Evolutionary conservation across 495 filamentous ascomycete species (phyloP), one percentile per base, ranked within the genome.

Genomic region (Peziza echinospora): DNA sequence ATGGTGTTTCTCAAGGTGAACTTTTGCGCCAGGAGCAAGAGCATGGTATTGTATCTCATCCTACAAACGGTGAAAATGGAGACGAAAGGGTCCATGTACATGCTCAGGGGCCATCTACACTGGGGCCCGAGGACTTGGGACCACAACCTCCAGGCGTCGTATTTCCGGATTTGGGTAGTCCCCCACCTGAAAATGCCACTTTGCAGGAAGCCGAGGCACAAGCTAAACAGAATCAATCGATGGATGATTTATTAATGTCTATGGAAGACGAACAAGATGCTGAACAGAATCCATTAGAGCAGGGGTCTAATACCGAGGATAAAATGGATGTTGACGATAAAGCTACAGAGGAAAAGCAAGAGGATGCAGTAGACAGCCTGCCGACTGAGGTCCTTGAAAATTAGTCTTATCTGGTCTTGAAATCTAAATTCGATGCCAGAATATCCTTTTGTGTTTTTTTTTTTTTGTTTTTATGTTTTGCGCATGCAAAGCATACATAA

Each of bases 51-150:
- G 71, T 76, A 0, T n/a, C n/a, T n/a, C n/a, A n/a, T 37, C 76
- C 71, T 0, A 59, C 67, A 5, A 67, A 59, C 46, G 71, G 73
- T 50, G 54, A 68, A 5, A 59, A 42, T 51, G 58, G 30, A 57
- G 45, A 53, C 1, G 65, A 64, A 19, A 62, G 57, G 19, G 72
- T 75, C 2, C 84, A 89, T 53, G 54, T 72, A 0, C 83, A 92
- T 56, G 83, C 81, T 2, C 71, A 81, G 13, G 82, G 84, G 0
- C 87, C 89, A 0, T 72, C 78, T 9, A 70, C 81, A 48, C 75
- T 97, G 21, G 86, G 85, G 0, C 73, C 83, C 22, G 80, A 84
- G 54, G 89, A 97, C 57, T 76, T 80, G 57, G 89, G 89, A 1
- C 73, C 83, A 16, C 87, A 93, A 60, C 63, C 57, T 10, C 56